phyloP scores from a whole-genome alignment of 2,329 filamentous ascomycete genomes.

The Cytospora schulzeri region DNA sequence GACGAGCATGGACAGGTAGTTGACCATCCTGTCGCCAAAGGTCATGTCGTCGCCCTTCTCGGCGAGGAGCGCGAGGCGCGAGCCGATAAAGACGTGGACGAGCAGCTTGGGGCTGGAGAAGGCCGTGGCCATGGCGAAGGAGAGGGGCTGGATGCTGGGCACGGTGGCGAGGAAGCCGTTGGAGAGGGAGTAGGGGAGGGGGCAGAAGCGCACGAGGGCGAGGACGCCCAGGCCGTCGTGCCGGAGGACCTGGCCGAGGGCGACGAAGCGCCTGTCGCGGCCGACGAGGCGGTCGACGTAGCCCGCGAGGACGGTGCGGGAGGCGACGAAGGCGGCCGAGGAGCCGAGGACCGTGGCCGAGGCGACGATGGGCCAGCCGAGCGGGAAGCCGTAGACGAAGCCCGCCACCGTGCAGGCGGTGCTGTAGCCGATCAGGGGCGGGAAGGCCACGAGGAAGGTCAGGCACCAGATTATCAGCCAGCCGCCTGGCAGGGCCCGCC shows the following conservation, averaged over 20 bases:
- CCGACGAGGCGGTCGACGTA: conserved; percentile 83
- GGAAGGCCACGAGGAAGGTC: conserved; percentile 78
- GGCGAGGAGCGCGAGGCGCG: conserved; percentile 78
- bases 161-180: conserved; percentile 96
- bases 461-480: conserved; percentile 76
- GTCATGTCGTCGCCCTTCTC: conserved; percentile 85
- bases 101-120: conserved; percentile 80
- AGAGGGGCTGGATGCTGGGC: conserved; percentile 75
- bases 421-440: conserved; percentile 85
- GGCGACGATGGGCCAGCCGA: conserved; percentile 81
- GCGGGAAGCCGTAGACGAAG: conserved; percentile 58
- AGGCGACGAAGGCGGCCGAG: conserved; percentile 77
- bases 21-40: conserved; percentile 73
- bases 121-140: conserved; percentile 81
- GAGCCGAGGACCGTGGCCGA: conserved; percentile 78
- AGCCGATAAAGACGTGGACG: conserved; percentile 90
- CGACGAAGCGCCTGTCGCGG: conserved; percentile 83
- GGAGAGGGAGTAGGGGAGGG: conserved; percentile 86
- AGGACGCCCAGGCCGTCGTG: conserved; percentile 88
- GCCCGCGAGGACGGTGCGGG: conserved; percentile 73
- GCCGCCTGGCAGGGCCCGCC: conserved; percentile 73
- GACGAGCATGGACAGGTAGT: conserved; percentile 78
- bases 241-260: conserved; percentile 83
- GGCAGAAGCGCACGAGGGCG: conserved; percentile 89
- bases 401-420: conserved; percentile 62